phyloP scores from a whole-genome alignment of 306 rosid genomes.

The Prunus campanulata region DNA sequence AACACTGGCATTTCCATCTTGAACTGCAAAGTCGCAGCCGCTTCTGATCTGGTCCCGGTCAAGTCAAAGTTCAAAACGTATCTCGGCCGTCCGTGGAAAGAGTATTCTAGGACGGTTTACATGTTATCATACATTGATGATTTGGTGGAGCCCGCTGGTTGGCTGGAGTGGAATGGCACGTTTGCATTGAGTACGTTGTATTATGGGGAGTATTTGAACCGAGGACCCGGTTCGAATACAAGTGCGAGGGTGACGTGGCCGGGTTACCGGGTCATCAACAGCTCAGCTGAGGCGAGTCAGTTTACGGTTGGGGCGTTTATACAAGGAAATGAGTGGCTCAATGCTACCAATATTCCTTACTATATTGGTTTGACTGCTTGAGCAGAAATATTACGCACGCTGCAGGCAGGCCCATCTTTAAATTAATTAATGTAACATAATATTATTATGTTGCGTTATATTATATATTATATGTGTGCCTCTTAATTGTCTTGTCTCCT shows the following conservation, averaged over 20 bases:
- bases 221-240: constrained; percentile 68
- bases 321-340: constrained; percentile 65
- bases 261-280: constrained; percentile 68
- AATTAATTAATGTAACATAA: too few relatives aligned
- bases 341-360: constrained; percentile 51
- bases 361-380: constrained; percentile 34
- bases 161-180: constrained; percentile 78
- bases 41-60: constrained; percentile 52
- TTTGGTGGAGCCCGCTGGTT: constrained; percentile 56
- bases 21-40: constrained; percentile 63
- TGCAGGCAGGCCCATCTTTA: background rate
- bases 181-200: constrained; percentile 69
- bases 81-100: constrained; percentile 87
- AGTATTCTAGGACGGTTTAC: constrained; percentile 64
- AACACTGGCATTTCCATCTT: constrained; percentile 77
- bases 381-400: background rate
- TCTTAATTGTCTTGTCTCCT: background rate
- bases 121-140: constrained; percentile 52
- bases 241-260: constrained; percentile 68
- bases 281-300: constrained; percentile 51
- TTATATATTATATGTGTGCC: background rate
- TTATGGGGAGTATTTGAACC: constrained; percentile 71
- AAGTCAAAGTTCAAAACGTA: constrained; percentile 46
- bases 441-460: too few relatives aligned
- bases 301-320: constrained; percentile 60